Evolutionary conservation across 1,284 basidiomycete genomes (phyloP).

Genomic region (Microbotryum silenes-acaulis): DNA sequence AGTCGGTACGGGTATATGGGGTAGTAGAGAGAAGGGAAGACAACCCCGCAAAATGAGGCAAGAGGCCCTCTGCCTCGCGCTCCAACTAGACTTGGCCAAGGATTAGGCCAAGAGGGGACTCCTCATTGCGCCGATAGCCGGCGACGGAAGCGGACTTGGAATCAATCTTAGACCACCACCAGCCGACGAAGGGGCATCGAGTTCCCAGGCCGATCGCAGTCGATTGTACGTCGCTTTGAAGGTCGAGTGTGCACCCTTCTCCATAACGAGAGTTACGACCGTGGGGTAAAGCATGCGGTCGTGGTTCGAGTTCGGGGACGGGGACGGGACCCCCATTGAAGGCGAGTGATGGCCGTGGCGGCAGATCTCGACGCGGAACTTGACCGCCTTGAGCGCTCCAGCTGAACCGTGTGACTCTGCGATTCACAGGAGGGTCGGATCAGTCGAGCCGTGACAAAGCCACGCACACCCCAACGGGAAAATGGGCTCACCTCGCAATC

Average conservation of each 20-base stretch:
- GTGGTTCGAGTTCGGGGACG: constrained; percentile 18
- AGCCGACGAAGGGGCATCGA: background rate
- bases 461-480: constrained; percentile 1
- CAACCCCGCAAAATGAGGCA: too few relatives aligned
- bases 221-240: constrained; percentile 66
- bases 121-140: too few relatives aligned
- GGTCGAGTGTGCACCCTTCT: constrained; percentile 76
- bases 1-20: too few relatives aligned
- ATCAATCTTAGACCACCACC: background rate
- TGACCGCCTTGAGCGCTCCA: constrained; percentile 51
- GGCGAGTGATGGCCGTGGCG: constrained; percentile 45
- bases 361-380: constrained; percentile 66
- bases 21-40: too few relatives aligned
- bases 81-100: too few relatives aligned
- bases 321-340: constrained; percentile 5
- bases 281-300: constrained; percentile 42
- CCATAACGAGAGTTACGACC: constrained; percentile 64
- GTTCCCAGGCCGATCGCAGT: constrained; percentile 62
- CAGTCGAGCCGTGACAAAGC: background rate
- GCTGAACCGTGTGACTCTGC: constrained; percentile 13
- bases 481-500: background rate
- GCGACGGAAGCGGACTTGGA: too few relatives aligned
- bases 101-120: too few relatives aligned
- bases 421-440: background rate
- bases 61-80: too few relatives aligned